These are phyloP conservation scores for Hypomontagnella monticulosa DNA, from an alignment of 495 filamentous ascomycete species.

Conservation along the genomic window DNA sequence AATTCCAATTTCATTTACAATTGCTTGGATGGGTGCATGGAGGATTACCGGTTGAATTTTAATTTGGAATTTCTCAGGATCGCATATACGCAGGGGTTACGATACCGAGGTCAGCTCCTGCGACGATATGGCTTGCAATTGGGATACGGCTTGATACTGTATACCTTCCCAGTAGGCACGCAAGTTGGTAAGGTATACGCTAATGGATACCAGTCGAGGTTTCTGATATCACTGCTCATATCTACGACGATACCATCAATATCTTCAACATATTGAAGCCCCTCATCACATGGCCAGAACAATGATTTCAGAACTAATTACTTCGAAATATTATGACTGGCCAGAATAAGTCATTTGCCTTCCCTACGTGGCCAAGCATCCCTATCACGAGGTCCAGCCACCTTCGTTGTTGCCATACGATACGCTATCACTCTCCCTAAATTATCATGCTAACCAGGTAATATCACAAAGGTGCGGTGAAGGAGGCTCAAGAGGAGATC, in stretches of 20 bases:
- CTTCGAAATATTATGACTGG: not conserved
- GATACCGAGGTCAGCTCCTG: not conserved
- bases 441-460: slow-evolving; percentile 4
- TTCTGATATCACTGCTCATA: not conserved
- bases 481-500: slow-evolving; percentile 13
- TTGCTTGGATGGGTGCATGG: not conserved
- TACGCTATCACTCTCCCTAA: not conserved
- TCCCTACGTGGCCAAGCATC: not conserved
- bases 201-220: not conserved
- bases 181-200: slow-evolving; percentile 2
- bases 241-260: not conserved
- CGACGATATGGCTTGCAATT: not conserved
- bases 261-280: slow-evolving; percentile 5
- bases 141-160: slow-evolving; percentile 4
- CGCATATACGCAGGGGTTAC: slow-evolving; percentile 1
- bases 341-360: not conserved
- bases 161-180: no score
- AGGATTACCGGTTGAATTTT: not conserved
- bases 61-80: not conserved
- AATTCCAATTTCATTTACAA: not conserved
- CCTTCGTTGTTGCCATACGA: not conserved
- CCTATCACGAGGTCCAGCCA: not conserved
- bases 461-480: not conserved
- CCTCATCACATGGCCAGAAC: not conserved
- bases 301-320: not conserved